Conservation (phyloP, 352 stramenopile genomes). For the Blastocystis sp. region DNA sequence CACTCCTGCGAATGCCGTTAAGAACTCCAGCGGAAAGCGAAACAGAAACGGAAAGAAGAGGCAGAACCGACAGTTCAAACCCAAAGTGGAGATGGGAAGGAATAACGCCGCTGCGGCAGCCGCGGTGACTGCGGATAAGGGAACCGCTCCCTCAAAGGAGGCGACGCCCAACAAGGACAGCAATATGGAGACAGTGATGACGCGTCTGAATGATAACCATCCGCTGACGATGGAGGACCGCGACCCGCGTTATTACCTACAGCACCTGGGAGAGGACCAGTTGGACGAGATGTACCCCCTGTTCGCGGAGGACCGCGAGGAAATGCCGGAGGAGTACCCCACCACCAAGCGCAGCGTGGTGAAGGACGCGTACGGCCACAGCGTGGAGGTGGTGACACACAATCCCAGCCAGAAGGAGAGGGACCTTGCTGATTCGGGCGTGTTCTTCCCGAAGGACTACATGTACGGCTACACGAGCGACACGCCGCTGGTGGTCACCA, state of each 20-base stretch:
- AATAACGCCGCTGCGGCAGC: not conserved
- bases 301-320: slow-evolving; percentile 4
- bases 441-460: not conserved
- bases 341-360: not conserved
- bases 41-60: not conserved
- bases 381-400: not conserved
- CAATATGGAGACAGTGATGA: not conserved
- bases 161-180: not conserved
- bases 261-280: slow-evolving; percentile 1
- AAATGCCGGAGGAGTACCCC: not conserved
- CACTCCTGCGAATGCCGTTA: not conserved
- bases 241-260: slow-evolving; percentile 4
- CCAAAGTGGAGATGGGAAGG: not conserved
- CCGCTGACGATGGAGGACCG: not conserved
- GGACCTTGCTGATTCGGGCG: not conserved
- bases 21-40: not conserved
- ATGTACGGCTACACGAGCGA: not conserved
- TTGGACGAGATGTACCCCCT: slow-evolving; percentile 2
- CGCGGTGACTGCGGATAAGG: not conserved
- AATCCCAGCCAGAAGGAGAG: slow-evolving; percentile 16
- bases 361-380: slow-evolving; percentile 13
- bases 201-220: slow-evolving; percentile 27
- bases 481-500: not conserved
- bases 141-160: not conserved
- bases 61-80: not conserved